Conservation (phyloP, 257 asterid species). For the Fraxinus cuspidata region DNA sequence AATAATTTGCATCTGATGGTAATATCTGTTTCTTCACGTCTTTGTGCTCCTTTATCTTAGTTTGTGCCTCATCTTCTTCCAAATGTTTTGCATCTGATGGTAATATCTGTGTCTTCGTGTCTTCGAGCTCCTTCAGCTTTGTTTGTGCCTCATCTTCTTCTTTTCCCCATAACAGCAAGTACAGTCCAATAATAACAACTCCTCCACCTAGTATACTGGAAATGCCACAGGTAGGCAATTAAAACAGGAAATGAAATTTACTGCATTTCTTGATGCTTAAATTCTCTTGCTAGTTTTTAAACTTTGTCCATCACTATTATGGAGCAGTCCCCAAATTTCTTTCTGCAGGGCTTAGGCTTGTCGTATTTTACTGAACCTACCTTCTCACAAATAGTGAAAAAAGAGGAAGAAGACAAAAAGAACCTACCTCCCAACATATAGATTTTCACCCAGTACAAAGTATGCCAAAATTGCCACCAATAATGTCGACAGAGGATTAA, state of each 20-base stretch:
- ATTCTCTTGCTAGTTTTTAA: neutral
- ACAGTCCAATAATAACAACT: conserved; percentile 59
- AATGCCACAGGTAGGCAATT: conserved; percentile 8
- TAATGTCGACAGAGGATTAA: conserved; percentile 66
- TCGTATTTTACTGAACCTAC: neutral
- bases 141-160: conserved; percentile 44
- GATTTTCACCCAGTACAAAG: conserved; percentile 66
- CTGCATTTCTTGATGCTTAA: neutral
- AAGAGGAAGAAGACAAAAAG: neutral
- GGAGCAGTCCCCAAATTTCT: no score
- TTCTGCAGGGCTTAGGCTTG: no score
- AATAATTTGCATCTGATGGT: conserved; percentile 26
- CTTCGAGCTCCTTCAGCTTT: conserved; percentile 38
- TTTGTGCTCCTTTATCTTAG: conserved; percentile 33
- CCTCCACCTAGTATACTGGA: conserved; percentile 67
- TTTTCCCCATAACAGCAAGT: conserved; percentile 77
- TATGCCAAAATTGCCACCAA: conserved; percentile 59
- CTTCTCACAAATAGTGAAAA: neutral
- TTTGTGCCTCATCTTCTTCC: conserved; percentile 44
- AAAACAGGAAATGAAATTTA: conserved; percentile 1
- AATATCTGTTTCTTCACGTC: conserved; percentile 30
- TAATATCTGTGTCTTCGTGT: conserved; percentile 25
- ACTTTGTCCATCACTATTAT: no score
- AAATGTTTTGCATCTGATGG: conserved; percentile 23
- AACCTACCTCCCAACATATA: conserved; percentile 67